phyloP scores from a whole-genome alignment of 2,329 filamentous ascomycete genomes.

The Aureobasidium sp. region DNA sequence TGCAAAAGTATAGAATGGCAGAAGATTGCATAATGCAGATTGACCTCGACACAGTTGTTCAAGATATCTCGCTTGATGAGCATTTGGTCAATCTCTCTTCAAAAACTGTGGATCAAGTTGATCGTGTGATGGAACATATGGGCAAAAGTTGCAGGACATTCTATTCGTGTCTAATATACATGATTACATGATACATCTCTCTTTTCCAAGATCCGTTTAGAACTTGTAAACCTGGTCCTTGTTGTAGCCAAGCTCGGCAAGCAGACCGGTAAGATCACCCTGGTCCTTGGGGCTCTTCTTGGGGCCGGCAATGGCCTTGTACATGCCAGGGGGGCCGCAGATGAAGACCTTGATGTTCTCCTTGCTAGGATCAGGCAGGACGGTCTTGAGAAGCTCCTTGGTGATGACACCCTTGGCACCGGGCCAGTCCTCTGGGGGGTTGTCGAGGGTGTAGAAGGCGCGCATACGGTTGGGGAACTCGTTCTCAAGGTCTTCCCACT shows the following conservation, averaged over 20 bases:
- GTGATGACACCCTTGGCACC: slow-evolving; percentile 66
- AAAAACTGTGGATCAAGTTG: background rate
- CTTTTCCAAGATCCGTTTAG: slow-evolving; percentile 34
- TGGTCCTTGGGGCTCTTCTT: slow-evolving; percentile 94
- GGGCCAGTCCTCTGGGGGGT: slow-evolving; percentile 67
- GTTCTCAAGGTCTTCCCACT: slow-evolving; percentile 84
- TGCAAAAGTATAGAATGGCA: no score
- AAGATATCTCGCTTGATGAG: no score
- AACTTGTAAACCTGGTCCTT: slow-evolving; percentile 98
- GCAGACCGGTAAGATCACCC: slow-evolving; percentile 72
- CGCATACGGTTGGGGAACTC: slow-evolving; percentile 91
- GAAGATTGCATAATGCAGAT: no score
- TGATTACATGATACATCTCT: background rate
- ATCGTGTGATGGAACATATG: background rate
- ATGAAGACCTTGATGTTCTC: slow-evolving; percentile 96
- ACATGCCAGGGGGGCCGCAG: slow-evolving; percentile 84
- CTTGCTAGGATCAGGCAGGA: slow-evolving; percentile 83
- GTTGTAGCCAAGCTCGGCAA: slow-evolving; percentile 76
- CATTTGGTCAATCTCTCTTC: no score
- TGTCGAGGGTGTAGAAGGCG: slow-evolving; percentile 88
- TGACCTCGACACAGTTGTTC: no score
- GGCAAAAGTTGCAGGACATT: background rate
- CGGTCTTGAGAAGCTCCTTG: slow-evolving; percentile 91
- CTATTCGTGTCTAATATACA: slow-evolving; percentile 6
- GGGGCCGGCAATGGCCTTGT: slow-evolving; percentile 81